Percentiles rank a stretch among this genome's conserved stretches.
Evolutionary conservation across 176 grass and related monocot genomes (phyloP).

Genomic region (Pontederia crassipes): DNA sequence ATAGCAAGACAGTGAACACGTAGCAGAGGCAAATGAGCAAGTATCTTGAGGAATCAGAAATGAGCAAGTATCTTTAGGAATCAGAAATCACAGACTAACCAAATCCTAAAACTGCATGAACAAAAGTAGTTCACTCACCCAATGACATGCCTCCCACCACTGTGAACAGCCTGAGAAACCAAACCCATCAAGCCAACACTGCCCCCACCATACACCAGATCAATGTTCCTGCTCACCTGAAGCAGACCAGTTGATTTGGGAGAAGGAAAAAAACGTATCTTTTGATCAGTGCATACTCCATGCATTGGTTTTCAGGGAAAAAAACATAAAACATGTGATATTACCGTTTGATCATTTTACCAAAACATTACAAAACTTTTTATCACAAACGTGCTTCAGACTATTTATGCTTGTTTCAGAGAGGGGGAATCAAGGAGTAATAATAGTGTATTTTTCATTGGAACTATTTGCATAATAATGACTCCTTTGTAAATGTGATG

Average conservation of each 20-base stretch:
- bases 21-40: slow-evolving; percentile 29
- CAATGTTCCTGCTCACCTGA: slow-evolving; percentile 76
- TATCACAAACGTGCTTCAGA: background rate
- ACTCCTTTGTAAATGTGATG: too few species aligned
- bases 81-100: background rate
- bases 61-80: too few species aligned
- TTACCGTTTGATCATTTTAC: background rate
- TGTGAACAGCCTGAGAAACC: slow-evolving; percentile 86
- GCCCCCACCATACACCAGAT: slow-evolving; percentile 98
- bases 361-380: background rate
- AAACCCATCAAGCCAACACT: slow-evolving; percentile 94
- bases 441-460: slow-evolving; percentile 68
- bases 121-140: slow-evolving; percentile 39
- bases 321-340: too few species aligned
- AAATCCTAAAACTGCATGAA: background rate
- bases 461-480: slow-evolving; percentile 24
- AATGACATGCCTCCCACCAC: slow-evolving; percentile 89
- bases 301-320: too few species aligned
- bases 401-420: slow-evolving; percentile 62
- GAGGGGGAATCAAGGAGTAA: slow-evolving; percentile 86
- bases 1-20: slow-evolving; percentile 16
- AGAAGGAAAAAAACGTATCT: too few species aligned
- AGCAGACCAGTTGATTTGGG: background rate
- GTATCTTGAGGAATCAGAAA: background rate
- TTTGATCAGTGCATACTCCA: too few species aligned